Evolutionary conservation across 345 rosid genomes (phyloP).

Genomic region (Anastatica hierochuntica): DNA sequence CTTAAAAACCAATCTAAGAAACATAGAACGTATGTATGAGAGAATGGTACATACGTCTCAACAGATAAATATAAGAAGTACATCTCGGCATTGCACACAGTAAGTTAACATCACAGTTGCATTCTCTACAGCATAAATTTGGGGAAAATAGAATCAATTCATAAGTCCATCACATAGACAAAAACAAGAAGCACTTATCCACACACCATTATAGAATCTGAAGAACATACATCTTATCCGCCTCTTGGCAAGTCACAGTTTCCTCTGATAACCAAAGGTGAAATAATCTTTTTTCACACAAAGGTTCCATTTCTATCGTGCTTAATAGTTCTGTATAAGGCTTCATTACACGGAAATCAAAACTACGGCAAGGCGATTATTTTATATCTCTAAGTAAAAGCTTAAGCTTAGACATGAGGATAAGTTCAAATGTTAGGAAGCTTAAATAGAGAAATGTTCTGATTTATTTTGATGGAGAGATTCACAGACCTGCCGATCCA

Average conservation of each 20-base stretch:
- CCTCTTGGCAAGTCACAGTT: too few relatives aligned
- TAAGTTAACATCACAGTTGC: neutral
- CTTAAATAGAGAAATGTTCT: neutral
- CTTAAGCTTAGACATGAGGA: neutral
- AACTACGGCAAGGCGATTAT: neutral
- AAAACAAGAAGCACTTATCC: neutral
- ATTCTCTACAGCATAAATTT: too few relatives aligned
- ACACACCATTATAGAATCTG: neutral
- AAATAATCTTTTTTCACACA: neutral
- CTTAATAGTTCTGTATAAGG: neutral
- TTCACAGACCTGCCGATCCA: constrained; percentile 97
- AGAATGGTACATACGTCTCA: neutral
- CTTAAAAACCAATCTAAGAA: constrained; percentile 60
- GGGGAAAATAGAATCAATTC: too few relatives aligned
- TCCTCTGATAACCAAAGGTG: too few relatives aligned
- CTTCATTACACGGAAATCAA: neutral
- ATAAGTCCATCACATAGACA: neutral
- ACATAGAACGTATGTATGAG: neutral
- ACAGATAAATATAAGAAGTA: too few relatives aligned
- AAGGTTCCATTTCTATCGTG: neutral
- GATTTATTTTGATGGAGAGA: too few relatives aligned
- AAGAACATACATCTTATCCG: neutral
- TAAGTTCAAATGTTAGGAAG: neutral
- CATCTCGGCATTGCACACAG: neutral
- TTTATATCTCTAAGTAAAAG: neutral